phyloP scores from a whole-genome alignment of 192 early-diverging fungal species.

The Geranomyces michiganensis region DNA sequence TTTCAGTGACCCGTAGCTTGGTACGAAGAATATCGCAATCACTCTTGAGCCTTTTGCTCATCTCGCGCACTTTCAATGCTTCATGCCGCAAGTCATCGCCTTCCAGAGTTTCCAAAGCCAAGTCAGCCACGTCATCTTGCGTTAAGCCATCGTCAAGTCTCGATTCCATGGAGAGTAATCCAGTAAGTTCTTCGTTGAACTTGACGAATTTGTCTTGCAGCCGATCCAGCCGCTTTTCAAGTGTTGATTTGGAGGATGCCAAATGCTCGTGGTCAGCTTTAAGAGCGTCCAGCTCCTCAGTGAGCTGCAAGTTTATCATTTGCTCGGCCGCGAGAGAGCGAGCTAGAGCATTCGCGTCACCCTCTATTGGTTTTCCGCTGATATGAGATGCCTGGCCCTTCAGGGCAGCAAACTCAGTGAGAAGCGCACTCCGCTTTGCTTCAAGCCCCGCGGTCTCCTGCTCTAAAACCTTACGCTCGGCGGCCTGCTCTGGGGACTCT shows the following conservation, averaged over 20 bases:
- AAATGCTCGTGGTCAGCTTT: neutral
- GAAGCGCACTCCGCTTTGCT: neutral
- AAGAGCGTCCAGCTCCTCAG: neutral
- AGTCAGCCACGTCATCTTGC: neutral
- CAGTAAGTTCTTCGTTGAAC: neutral
- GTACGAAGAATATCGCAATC: neutral
- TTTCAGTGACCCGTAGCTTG: neutral
- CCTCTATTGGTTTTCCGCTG: neutral
- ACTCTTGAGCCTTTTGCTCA: neutral
- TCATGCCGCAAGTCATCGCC: neutral
- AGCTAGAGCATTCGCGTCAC: neutral
- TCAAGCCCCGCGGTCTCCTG: constrained; percentile 9
- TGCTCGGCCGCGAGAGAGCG: constrained; percentile 5
- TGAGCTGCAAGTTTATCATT: neutral
- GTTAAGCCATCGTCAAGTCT: too few relatives aligned
- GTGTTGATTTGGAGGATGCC: neutral
- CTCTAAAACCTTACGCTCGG: neutral
- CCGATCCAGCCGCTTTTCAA: neutral
- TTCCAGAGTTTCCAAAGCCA: neutral
- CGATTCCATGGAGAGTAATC: too few relatives aligned
- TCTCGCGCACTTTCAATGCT: neutral
- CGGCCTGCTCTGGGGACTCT: neutral
- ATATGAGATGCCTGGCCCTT: neutral
- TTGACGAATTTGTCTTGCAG: neutral
- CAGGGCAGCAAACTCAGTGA: neutral